phyloP scores from a whole-genome alignment of 768 basidiomycete species.

The Boletus vermiculosoides region DNA sequence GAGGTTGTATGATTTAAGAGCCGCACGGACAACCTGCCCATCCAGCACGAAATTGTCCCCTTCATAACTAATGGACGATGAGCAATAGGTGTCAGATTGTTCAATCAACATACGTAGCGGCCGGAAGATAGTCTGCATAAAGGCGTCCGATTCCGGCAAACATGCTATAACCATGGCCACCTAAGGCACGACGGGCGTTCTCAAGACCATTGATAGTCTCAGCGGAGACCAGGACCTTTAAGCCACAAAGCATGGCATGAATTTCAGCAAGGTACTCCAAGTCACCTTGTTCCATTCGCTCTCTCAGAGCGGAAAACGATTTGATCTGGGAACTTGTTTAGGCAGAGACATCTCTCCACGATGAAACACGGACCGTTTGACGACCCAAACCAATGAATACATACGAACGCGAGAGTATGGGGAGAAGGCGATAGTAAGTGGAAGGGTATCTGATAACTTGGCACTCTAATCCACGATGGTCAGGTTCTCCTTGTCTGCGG shows the following conservation, averaged over 20 bases:
- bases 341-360: not conserved
- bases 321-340: constrained; percentile 37
- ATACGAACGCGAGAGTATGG: constrained; percentile 65
- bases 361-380: constrained; percentile 46
- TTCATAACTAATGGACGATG: constrained; percentile 50
- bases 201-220: constrained; percentile 59
- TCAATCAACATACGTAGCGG: constrained; percentile 50
- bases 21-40: constrained; percentile 70
- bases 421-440: constrained; percentile 68
- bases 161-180: constrained; percentile 74
- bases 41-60: constrained; percentile 80
- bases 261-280: constrained; percentile 65
- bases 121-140: constrained; percentile 65
- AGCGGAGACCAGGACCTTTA: constrained; percentile 61
- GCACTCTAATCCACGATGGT: constrained; percentile 53
- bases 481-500: constrained; percentile 61
- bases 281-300: constrained; percentile 53
- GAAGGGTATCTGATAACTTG: constrained; percentile 75
- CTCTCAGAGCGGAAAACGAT: constrained; percentile 49
- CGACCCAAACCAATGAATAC: constrained; percentile 66
- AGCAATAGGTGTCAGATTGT: not conserved
- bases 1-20: constrained; percentile 57
- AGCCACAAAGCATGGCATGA: constrained; percentile 66
- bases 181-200: constrained; percentile 65
- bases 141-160: constrained; percentile 64